Base-by-base conservation (phyloP, 129 eudicot genomes). In the Tagetes patula region DNA sequence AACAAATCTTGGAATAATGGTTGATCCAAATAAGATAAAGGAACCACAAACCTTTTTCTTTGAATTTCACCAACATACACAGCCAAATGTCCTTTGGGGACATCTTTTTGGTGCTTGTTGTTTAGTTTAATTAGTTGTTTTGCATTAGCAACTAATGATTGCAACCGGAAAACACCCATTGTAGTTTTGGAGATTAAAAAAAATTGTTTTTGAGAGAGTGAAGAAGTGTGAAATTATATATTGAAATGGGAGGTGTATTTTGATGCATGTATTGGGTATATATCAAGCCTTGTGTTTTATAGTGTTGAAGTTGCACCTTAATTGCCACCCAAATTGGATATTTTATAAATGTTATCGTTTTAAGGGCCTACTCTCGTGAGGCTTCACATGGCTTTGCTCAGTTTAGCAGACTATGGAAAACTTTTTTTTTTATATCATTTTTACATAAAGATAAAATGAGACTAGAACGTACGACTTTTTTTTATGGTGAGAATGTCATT, bases 41-140 rank as follows among this genome's bases (percentile, higher is more conserved):
- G 90, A 68, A 85, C 81, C 43, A 76, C 72, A 34, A 78, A 76
- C 43, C 77, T 74, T 63, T 77, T 85, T 73, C 61, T 84, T 47
- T 80, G 56, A 8, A 34, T 3, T 20, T 87, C 84, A 71, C 93
- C 85, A 0, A 87, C 88, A 42, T 87, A 87, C 40, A 87, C 87
- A 13, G 84, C 80, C 55, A 85, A 40, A 67, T 87, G 77, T 10
- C 87, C 89, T 74, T 80, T 86, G 30, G 87, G 87, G 13, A 83
- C 91, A 40, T 76, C 72, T 68, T 6, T 33, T 3, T 79, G 70
- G 50, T 67, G 41, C 0, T 61, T 73, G 67, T 66, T 67, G 38
- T 64, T 52, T 20, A 71, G 59, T 64, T 55, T 81, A 8, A 75
- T 70, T 13, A 81, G 61, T 9, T 75, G 71, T 64, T 76, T 81